A percentile compares a stretch with the other conserved stretches of the same genome.
Evolutionary conservation across 176 grass and related monocot genomes (phyloP).

Genomic region (Alloteropsis semialata): DNA sequence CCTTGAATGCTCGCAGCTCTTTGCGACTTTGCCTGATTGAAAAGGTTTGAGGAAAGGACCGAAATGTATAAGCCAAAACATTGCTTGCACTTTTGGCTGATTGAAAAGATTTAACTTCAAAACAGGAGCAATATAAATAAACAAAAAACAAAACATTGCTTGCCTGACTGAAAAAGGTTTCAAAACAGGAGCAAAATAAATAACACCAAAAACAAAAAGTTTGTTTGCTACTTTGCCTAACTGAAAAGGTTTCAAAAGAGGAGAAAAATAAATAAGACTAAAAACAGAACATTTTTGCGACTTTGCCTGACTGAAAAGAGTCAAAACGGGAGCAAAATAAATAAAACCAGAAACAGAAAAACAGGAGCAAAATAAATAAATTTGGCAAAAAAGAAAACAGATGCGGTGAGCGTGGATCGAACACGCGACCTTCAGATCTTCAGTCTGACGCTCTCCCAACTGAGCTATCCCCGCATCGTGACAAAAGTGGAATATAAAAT

Average conservation of each 20-base stretch:
- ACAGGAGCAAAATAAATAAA: no score
- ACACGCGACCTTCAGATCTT: conserved; percentile 98
- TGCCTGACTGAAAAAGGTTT: neutral
- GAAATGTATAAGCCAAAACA: neutral
- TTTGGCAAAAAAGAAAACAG: no score
- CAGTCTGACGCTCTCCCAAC: conserved; percentile 99
- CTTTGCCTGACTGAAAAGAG: neutral
- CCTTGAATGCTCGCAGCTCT: neutral
- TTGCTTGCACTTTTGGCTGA: neutral
- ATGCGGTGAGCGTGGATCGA: conserved; percentile 60
- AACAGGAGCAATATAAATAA: neutral
- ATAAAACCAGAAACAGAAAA: neutral
- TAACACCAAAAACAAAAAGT: no score
- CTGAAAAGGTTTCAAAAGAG: neutral
- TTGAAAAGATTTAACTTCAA: neutral
- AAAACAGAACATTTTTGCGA: neutral
- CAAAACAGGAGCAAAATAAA: neutral
- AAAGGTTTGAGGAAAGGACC: neutral
- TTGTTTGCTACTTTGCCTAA: neutral
- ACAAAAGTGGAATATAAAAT: no score
- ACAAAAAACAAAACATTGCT: neutral
- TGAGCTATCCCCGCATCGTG: conserved; percentile 74
- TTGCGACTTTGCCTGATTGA: neutral
- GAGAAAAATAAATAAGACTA: no score
- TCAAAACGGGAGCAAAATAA: neutral